A percentile compares a stretch with the other conserved stretches of the same genome.
phyloP scores from a whole-genome alignment of 2,329 filamentous ascomycete species.

The Curvularia lunata region DNA sequence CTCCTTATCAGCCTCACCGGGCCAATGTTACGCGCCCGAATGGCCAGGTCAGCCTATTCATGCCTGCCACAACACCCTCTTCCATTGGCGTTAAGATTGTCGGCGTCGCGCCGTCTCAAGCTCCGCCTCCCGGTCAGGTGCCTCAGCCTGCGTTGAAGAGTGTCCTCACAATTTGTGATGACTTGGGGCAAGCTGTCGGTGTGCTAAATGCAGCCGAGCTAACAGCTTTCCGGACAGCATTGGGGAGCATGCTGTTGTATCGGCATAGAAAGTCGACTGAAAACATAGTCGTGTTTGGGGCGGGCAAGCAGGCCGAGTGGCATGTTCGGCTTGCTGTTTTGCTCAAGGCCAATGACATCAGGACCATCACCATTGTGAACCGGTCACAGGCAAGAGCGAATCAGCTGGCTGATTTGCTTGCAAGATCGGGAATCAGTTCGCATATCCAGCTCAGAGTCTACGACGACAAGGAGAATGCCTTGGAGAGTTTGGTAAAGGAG shows the following conservation, averaged over 20 bases:
- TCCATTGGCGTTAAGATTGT: conserved; percentile 76
- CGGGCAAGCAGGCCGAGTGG: conserved; percentile 59
- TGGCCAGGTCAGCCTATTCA: conserved; percentile 69
- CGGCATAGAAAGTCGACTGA: conserved; percentile 22
- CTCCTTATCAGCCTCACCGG: conserved; percentile 53
- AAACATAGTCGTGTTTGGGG: conserved; percentile 57
- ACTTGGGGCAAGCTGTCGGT: conserved; percentile 64
- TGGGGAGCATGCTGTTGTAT: conserved; percentile 69
- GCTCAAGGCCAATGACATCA: conserved; percentile 43
- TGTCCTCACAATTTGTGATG: conserved; percentile 65
- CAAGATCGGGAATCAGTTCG: conserved; percentile 1
- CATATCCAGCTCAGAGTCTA: conserved; percentile 4
- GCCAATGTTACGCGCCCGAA: conserved; percentile 50
- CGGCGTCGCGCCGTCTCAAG: conserved; percentile 54
- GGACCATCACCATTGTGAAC: conserved; percentile 34
- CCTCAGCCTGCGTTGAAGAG: conserved; percentile 60
- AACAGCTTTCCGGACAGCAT: conserved; percentile 80
- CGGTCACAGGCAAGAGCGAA: conserved; percentile 21
- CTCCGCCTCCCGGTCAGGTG: conserved; percentile 22
- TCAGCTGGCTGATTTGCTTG: conserved; percentile 17
- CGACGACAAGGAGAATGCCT: not conserved
- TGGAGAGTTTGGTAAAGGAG: conserved; percentile 4
- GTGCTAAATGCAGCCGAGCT: conserved; percentile 75
- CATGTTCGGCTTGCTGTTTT: conserved; percentile 56
- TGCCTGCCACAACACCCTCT: conserved; percentile 70